A percentile compares a stretch with the other conserved stretches of the same genome.
These are phyloP conservation scores for Aspergillus nidulans DNA, from an alignment of 495 filamentous ascomycete species.

Conservation along the genomic window DNA sequence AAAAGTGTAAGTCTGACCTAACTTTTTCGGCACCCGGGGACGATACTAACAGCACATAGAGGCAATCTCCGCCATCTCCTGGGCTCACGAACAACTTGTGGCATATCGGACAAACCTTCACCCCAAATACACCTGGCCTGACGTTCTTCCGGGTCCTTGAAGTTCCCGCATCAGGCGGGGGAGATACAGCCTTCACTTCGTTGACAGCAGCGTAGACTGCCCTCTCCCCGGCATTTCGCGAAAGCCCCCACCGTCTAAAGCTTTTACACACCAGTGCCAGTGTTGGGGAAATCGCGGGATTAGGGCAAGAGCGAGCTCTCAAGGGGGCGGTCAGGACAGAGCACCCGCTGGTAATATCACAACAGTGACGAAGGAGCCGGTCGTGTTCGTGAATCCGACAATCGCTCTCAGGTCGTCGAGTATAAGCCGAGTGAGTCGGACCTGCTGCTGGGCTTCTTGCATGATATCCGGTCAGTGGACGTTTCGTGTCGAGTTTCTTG, in stretches of 20 bases:
- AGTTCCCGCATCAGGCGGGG: slow-evolving; percentile 6
- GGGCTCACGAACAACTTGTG: slow-evolving; percentile 11
- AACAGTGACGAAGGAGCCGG: slow-evolving; percentile 10
- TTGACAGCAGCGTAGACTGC: slow-evolving; percentile 7
- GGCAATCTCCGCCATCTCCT: slow-evolving; percentile 9
- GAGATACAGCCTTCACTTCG: slow-evolving; percentile 10
- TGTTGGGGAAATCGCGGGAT: slow-evolving; percentile 8
- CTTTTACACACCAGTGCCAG: slow-evolving; percentile 12
- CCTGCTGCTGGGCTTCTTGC: slow-evolving; percentile 3
- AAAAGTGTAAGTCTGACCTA: slow-evolving; percentile 6
- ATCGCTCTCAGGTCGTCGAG: slow-evolving; percentile 9
- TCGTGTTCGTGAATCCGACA: slow-evolving; percentile 12
- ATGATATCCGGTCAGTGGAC: slow-evolving; percentile 13
- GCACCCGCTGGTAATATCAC: slow-evolving; percentile 9
- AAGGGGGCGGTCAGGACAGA: slow-evolving; percentile 12
- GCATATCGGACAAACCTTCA: slow-evolving; percentile 13
- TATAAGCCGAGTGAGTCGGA: slow-evolving; percentile 12
- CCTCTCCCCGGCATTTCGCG: slow-evolving; percentile 9
- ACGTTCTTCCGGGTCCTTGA: slow-evolving; percentile 13
- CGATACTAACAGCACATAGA: slow-evolving; percentile 3
- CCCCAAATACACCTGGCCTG: slow-evolving; percentile 8
- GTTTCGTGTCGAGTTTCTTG: slow-evolving; percentile 7
- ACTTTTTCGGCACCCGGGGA: no score
- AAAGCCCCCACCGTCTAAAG: slow-evolving; percentile 4
- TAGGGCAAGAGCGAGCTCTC: slow-evolving; percentile 11